A percentile compares a stretch with the other conserved stretches of the same genome.
Conservation (phyloP, 163 green algal genomes). For the Dunaliella salina region DNA sequence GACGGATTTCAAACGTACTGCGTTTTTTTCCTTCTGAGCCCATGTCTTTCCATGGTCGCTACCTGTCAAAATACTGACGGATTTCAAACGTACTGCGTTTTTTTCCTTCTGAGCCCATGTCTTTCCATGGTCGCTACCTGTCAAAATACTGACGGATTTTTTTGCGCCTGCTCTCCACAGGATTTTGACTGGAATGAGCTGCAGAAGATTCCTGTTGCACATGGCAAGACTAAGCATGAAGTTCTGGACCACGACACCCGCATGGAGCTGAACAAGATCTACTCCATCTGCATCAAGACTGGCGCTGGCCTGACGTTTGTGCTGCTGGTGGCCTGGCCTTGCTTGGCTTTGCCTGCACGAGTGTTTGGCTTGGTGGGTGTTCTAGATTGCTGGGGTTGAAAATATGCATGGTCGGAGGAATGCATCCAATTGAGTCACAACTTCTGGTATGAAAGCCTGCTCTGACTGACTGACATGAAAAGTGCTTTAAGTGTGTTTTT, state of each 20-base stretch:
- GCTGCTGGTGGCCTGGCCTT: slow-evolving; percentile 77
- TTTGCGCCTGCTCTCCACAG: neutral
- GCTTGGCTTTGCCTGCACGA: slow-evolving; percentile 74
- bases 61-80: no score
- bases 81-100: no score
- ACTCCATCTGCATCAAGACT: slow-evolving; percentile 32
- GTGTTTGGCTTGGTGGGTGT: slow-evolving; percentile 57
- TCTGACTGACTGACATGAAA: neutral
- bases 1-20: no score
- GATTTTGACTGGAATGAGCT: slow-evolving; percentile 70
- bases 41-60: no score
- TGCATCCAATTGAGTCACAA: no score
- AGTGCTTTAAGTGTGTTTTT: neutral
- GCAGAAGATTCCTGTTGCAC: slow-evolving; percentile 54
- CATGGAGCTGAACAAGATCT: slow-evolving; percentile 13
- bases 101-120: no score
- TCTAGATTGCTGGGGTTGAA: neutral
- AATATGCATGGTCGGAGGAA: neutral
- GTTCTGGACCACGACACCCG: slow-evolving; percentile 16
- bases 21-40: no score
- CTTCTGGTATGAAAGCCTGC: neutral
- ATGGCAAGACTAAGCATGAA: slow-evolving; percentile 48
- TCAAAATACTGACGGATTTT: no score
- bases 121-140: no score
- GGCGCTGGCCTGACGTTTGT: slow-evolving; percentile 62